Base-by-base conservation (phyloP, 2,329 filamentous ascomycete genomes). In the Scopulariopsis brevicaulis region DNA sequence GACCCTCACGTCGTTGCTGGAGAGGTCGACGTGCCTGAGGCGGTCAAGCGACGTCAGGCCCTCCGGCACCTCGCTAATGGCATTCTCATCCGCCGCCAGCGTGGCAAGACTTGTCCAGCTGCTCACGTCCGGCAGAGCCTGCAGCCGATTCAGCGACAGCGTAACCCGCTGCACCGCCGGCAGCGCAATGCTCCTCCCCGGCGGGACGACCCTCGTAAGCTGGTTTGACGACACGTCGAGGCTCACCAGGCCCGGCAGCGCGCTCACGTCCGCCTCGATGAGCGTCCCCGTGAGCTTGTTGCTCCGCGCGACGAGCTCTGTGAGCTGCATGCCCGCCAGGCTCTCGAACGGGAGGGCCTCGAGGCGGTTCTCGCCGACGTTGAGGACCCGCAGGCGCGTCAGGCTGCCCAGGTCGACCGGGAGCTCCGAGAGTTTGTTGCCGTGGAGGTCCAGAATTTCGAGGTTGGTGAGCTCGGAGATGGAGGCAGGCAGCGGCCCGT, bases 211-310 rank as follows among this genome's bases (percentile, higher is more conserved):
- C 67, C 81, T 75, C 15, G 74, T 77, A 15, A 97, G 72, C 34
- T 85, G 81, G 65, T 97, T 97, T 53, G 81, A 81, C 0, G 89
- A 86, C 8, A 94, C 78, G 63, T 96, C 89, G 20, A 99, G 73
- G 6, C 78, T 81, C 65, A 95, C 89, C 32, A 99, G 74, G 12
- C 80, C 77, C 0, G 82, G 72, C 24, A 92, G 73, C 1, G 75
- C 70, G 10, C 78, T 73, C 1, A 89, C 77, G 0, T 77, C 75
- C 5, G 80, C 77, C 3, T 83, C 79, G 40, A 96, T 86, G 46
- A 97, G 74, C 0, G 82, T 81, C 1, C 88, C 90, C 14, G 78
- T 77, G 2, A 97, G 77, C 59, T 84, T 85, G 70, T 97, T 97
- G 69, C 89, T 92, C 40, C 85, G 82, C 10, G 84, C 85, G 54